Conservation (phyloP, 1,284 basidiomycete genomes). For the Malassezia japonica region DNA sequence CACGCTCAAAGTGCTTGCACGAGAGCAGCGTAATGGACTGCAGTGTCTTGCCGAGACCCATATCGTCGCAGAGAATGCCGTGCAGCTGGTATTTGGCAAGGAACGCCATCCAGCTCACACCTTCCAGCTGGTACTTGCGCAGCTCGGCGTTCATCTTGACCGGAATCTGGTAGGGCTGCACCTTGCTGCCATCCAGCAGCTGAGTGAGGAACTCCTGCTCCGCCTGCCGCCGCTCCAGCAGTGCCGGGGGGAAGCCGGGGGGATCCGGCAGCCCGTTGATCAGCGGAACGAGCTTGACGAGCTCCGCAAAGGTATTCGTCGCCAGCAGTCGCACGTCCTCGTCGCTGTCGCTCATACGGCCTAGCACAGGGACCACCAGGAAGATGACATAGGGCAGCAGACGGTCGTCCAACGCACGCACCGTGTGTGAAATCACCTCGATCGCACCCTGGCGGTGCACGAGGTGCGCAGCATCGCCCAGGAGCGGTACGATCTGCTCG, state of each 20-base stretch:
- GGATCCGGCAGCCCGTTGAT: conserved; percentile 95
- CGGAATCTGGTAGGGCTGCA: conserved; percentile 80
- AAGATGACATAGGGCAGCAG: conserved; percentile 95
- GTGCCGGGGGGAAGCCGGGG: conserved; percentile 75
- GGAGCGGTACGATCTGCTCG: conserved; percentile 70
- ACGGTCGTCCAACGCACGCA: conserved; percentile 83
- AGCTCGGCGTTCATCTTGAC: conserved; percentile 85
- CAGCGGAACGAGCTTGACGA: conserved; percentile 98
- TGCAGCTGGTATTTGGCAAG: conserved; percentile 74
- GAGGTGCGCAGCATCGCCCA: conserved; percentile 70
- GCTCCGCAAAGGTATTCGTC: conserved; percentile 89
- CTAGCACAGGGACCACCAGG: conserved; percentile 87
- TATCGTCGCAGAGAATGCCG: conserved; percentile 97
- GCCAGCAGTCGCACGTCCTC: conserved; percentile 82
- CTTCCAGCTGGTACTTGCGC: conserved; percentile 94
- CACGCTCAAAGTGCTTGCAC: conserved; percentile 82
- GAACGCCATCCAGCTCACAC: conserved; percentile 98
- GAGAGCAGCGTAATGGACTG: conserved; percentile 97
- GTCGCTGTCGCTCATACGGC: conserved; percentile 91
- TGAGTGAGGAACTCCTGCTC: conserved; percentile 90
- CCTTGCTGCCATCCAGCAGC: conserved; percentile 67
- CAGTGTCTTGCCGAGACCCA: conserved; percentile 96
- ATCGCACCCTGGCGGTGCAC: conserved; percentile 78
- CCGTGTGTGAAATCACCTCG: conserved; percentile 75
- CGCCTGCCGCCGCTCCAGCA: conserved; percentile 63